Evolutionary conservation across 2,329 filamentous ascomycete genomes (phyloP), one percentile per base, ranked within the genome.

Genomic region (Fusarium robinianum): DNA sequence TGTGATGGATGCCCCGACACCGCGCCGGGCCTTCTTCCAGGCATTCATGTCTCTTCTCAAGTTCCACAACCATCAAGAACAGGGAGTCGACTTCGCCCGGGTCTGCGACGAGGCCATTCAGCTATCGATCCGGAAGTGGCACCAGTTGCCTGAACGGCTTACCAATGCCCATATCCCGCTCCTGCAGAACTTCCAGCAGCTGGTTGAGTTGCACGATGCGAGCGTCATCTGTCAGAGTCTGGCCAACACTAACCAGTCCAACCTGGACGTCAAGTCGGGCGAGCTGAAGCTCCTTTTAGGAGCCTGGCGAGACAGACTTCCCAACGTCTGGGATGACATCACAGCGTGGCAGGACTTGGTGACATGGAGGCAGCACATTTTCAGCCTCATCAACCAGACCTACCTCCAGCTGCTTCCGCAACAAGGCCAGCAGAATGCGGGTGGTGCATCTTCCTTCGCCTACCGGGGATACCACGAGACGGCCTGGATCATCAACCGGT

Each of bases 291-390:
- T 99, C 38, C 81, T 97, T 4, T 79, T 99, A 5, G 90, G 90
- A 41, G 94, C 92, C 6, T 99, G 94, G 94, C 84, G 94, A 45
- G 94, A 99, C 65, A 83, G 94, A 34, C 74, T 99, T 38, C 94
- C 94, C 2, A 99, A 99, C 63, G 87, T 96, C 4, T 99, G 94
- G 94, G 94, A 99, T 66, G 94, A 99, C 67, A 99, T 99, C 68
- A 96, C 95, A 54, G 90, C 94, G 25, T 99, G 94, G 94, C 94
- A 99, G 67, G 95, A 99, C 65, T 76, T 99, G 26, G 94, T 99
- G n/a, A 99, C 94, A 2, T 99, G 94, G 94, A 84, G 94, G 57
- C 95, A 99, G 66, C 94, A 99, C 68, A 96, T 99, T 49, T 99
- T 99, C 74, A 87, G 90, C 44, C 80, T 99, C 16, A 97, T 99